Evolutionary conservation across 352 stramenopile species (phyloP).

Genomic region (Phytophthora fragariaefolia): DNA sequence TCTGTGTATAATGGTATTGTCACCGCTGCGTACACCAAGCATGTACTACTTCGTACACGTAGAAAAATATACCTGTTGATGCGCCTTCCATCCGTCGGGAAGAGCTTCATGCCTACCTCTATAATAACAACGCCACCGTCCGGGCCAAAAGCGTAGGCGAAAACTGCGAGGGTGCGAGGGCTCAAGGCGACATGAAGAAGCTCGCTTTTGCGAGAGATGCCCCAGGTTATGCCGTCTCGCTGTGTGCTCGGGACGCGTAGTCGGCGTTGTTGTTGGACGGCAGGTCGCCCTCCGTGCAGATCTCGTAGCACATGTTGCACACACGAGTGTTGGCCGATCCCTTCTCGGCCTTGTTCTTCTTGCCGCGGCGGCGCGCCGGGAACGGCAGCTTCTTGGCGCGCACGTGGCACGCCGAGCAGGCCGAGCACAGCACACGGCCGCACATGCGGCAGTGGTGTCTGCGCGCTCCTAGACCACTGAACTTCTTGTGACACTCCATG

Average conservation of each 20-base stretch:
- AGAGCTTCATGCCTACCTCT: constrained; percentile 32
- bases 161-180: constrained; percentile 4
- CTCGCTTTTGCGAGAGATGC: background rate
- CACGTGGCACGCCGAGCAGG: constrained; percentile 53
- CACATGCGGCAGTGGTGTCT: constrained; percentile 73
- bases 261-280: constrained; percentile 16
- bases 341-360: constrained; percentile 61
- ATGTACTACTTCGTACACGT: constrained; percentile 41
- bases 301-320: constrained; percentile 78
- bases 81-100: constrained; percentile 33
- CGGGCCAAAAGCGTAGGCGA: constrained; percentile 21
- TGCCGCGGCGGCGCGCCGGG: constrained; percentile 49
- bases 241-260: constrained; percentile 19
- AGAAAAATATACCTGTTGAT: constrained; percentile 26
- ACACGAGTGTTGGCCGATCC: constrained; percentile 64
- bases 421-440: constrained; percentile 56
- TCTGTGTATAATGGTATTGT: constrained; percentile 22
- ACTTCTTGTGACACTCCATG: constrained; percentile 70
- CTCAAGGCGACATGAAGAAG: constrained; percentile 16
- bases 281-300: constrained; percentile 41
- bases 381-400: constrained; percentile 55
- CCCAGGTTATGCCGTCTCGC: constrained; percentile 34
- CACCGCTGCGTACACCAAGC: constrained; percentile 13
- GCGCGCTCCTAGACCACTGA: constrained; percentile 45
- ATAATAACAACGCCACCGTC: constrained; percentile 29